Conservation (phyloP, 306 rosid species). For the Glycyrrhiza uralensis region DNA sequence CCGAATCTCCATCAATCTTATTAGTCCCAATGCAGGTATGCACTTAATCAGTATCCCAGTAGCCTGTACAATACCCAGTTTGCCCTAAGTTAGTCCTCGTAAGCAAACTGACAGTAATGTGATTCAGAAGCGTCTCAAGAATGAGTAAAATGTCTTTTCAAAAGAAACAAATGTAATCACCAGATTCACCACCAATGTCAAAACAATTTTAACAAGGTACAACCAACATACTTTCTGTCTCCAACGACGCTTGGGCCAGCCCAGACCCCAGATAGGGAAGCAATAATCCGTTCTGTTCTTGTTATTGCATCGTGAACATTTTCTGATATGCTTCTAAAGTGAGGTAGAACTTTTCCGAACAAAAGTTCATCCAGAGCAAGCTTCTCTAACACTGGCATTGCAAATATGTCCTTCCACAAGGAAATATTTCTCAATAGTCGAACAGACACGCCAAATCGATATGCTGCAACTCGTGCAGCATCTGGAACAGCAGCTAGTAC, state of each 20-base stretch:
- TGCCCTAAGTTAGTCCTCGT: not conserved
- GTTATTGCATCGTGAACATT: constrained; percentile 85
- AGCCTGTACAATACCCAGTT: not conserved
- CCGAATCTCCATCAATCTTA: not conserved
- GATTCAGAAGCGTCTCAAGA: constrained; percentile 3
- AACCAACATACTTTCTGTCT: constrained; percentile 54
- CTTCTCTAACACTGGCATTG: constrained; percentile 75
- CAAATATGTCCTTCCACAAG: constrained; percentile 83
- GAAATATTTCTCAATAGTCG: constrained; percentile 85
- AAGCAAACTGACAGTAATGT: not conserved
- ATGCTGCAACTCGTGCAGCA: constrained; percentile 88
- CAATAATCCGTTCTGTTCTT: constrained; percentile 81
- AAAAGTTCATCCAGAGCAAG: constrained; percentile 89
- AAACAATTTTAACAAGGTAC: not conserved
- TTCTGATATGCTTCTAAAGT: constrained; percentile 67
- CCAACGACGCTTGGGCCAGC: constrained; percentile 68
- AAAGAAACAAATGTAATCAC: not conserved
- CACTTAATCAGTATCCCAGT: not conserved
- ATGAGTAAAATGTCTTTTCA: constrained; percentile 12
- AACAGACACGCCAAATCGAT: constrained; percentile 83
- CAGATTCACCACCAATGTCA: not conserved
- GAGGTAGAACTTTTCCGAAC: constrained; percentile 79
- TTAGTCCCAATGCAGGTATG: not conserved
- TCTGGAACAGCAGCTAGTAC: constrained; percentile 79
- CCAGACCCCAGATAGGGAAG: constrained; percentile 84